Conservation (phyloP, 768 basidiomycete species). For the Macrolepiota fuliginosa region DNA sequence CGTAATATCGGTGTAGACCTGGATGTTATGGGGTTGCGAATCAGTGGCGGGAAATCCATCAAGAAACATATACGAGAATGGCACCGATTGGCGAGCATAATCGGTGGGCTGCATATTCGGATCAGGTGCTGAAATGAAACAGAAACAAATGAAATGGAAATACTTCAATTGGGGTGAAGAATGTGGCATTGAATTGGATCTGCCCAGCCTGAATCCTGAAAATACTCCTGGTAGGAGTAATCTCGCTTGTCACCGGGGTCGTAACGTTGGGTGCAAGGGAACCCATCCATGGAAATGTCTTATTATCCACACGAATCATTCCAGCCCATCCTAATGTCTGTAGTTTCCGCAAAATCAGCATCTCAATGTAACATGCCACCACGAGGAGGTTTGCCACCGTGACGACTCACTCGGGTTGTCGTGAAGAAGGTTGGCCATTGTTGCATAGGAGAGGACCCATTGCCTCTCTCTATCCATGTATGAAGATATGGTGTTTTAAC, state of each 20-base stretch:
- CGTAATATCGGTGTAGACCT: conserved; percentile 46
- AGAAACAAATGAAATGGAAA: background rate
- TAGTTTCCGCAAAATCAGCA: conserved; percentile 13
- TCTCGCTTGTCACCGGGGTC: conserved; percentile 17
- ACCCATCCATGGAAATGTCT: conserved; percentile 44
- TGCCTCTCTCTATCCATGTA: background rate
- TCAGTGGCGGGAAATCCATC: conserved; percentile 35
- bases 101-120: conserved; percentile 36
- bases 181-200: conserved; percentile 46
- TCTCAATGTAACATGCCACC: too few relatives aligned
- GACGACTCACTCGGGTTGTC: background rate
- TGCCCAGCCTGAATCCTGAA: conserved; percentile 50
- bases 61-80: conserved; percentile 45
- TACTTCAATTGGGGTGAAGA: conserved; percentile 58
- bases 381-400: too few relatives aligned
- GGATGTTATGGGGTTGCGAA: conserved; percentile 33
- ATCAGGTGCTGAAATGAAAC: background rate
- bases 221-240: conserved; percentile 54
- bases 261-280: conserved; percentile 18
- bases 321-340: conserved; percentile 45
- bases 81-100: conserved; percentile 48
- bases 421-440: background rate
- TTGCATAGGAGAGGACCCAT: background rate
- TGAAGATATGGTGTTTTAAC: conserved; percentile 5
- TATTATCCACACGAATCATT: conserved; percentile 45